phyloP scores from a whole-genome alignment of 768 basidiomycete genomes.

The Tricholoma furcatifolium region DNA sequence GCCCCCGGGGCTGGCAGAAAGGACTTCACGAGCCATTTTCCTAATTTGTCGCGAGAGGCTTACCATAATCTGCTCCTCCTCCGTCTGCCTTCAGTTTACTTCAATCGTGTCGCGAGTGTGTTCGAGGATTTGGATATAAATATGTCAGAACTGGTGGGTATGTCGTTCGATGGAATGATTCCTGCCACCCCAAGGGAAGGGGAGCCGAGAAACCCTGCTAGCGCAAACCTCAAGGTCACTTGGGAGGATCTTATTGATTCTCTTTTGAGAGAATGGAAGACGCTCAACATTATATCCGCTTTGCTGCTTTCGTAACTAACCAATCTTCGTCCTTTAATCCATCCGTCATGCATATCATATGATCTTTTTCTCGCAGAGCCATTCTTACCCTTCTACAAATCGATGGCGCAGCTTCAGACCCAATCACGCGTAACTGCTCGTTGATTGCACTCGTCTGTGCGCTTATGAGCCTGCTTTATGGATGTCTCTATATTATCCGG shows the following conservation, averaged over 20 bases:
- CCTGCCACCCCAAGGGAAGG: constrained; percentile 18
- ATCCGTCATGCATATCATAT: too few species aligned
- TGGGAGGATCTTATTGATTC: constrained; percentile 21
- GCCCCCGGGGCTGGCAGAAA: too few species aligned
- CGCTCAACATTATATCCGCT: constrained; percentile 19
- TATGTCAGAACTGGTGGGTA: constrained; percentile 59
- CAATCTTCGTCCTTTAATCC: background rate
- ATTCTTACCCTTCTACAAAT: constrained; percentile 23
- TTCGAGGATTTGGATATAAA: constrained; percentile 77
- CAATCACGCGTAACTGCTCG: constrained; percentile 48
- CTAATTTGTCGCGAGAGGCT: background rate
- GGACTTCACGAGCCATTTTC: too few species aligned
- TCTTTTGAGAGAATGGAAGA: constrained; percentile 19
- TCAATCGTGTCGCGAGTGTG: constrained; percentile 69
- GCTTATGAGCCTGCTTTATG: constrained; percentile 58
- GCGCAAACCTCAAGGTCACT: constrained; percentile 44
- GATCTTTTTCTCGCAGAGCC: constrained; percentile 9
- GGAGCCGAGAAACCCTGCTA: constrained; percentile 26
- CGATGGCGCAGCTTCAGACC: constrained; percentile 40
- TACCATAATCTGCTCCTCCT: constrained; percentile 39
- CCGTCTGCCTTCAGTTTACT: constrained; percentile 70
- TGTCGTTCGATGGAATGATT: constrained; percentile 42
- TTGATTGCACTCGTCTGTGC: constrained; percentile 54
- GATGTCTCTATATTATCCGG: constrained; percentile 60
- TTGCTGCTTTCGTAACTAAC: constrained; percentile 15